These are phyloP conservation scores for Aurantiochytrium sp. DNA, from an alignment of 108 stramenopile species.

Conservation along the genomic window DNA sequence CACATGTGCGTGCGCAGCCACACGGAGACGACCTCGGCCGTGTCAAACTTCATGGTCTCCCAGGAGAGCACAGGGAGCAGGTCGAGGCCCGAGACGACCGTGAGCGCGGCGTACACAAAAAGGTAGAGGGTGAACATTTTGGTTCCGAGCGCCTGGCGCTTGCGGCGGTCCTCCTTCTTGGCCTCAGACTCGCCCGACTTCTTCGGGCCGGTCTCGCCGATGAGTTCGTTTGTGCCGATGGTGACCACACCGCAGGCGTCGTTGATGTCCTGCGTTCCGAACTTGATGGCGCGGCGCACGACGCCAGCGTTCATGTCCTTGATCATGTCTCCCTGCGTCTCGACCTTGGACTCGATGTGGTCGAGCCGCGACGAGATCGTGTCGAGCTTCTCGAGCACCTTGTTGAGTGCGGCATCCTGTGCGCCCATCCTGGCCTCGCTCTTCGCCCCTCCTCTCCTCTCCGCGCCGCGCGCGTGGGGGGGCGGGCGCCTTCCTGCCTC, in stretches of 20 bases:
- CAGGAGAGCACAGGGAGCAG: not conserved
- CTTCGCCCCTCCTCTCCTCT: no score
- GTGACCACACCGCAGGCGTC: slow-evolving; percentile 10
- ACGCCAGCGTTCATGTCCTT: slow-evolving; percentile 3
- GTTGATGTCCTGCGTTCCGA: not conserved
- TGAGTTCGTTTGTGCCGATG: not conserved
- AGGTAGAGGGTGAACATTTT: not conserved
- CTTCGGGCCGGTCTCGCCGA: not conserved
- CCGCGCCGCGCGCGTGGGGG: no score
- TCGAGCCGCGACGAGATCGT: not conserved
- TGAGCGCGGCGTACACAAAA: not conserved
- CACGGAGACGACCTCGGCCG: not conserved
- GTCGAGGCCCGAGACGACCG: not conserved
- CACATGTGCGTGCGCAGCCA: not conserved
- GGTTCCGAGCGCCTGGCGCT: not conserved
- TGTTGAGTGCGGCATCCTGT: not conserved
- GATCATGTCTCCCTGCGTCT: not conserved
- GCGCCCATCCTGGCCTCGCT: not conserved
- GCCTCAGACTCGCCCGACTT: not conserved
- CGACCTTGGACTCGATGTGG: not conserved
- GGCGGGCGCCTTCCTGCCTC: no score
- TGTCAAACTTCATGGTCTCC: not conserved
- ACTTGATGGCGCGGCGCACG: not conserved
- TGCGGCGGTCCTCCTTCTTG: not conserved
- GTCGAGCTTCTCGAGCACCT: not conserved